Evolutionary conservation across 768 basidiomycete genomes (phyloP), one percentile per base, ranked within the genome.

Genomic region (Lactifluus piperatus): DNA sequence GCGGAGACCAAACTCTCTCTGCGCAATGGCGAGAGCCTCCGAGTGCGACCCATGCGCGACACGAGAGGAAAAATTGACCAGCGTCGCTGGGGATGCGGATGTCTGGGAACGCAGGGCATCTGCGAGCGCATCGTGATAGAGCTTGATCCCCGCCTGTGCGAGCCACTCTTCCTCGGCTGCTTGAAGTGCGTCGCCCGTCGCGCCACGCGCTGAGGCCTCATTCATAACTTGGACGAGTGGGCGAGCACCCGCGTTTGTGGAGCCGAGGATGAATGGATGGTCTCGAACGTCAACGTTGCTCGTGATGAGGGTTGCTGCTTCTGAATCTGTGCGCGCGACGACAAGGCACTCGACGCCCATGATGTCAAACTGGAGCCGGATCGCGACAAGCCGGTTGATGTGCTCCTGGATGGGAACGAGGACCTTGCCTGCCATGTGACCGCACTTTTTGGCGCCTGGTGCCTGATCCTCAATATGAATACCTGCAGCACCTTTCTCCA

Each of bases 401-500:
- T 99, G 97, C 77, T 98, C 97, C 45, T 84, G 83, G 69, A 98
- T 93, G 41, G 97, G 94, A 11, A 99, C 97, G 67, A 99, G 85
- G 46, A 97, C 95, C 71, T 97, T 94, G 56, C 89, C 91, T 11
- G 88, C 94, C 91, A 93, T 93, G 71, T 93, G 91, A 26, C 89
- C 88, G 63, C 88, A 90, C 69, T 99, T 99, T 77, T 99, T 97
- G 20, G 95, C 97, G 22, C 94, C 94, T 0, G 94, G 87, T 13
- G 94, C 94, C 72, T 99, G 97, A 68, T 99, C 97, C 69, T 99
- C 97, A 69, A 99, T 79, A 71, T 99, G 97, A 54, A 99, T 92
- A 22, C 95, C 97, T 16, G 97, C 94, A 0, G 97, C 97, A 62
- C 97, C 95, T 67, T 93, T 91, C 75, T 99, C 97, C 64, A 97